Evolutionary conservation across 108 stramenopile species (phyloP), one percentile per base, ranked within the genome.

Genomic region (Nitzschia sp.): DNA sequence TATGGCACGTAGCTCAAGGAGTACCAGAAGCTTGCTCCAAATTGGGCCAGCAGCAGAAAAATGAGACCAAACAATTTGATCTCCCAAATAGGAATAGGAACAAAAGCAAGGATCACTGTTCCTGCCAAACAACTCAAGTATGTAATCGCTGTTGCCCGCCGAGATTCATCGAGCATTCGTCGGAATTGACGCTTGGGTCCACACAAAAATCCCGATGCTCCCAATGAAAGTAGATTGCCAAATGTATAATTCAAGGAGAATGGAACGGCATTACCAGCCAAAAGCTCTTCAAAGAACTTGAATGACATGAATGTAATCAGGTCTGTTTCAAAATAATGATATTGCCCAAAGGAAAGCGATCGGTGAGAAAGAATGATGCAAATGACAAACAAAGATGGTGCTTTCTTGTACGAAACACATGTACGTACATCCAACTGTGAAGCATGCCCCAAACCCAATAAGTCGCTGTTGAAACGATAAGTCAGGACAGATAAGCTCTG

Each of bases 301-400:
- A 94, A 91, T 14, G 86, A 88, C 69, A 84, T 76, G 73, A 91
- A 91, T 14, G 89, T 88, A 72, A 91, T 90, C 57, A 91, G 65
- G 62, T 90, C 78, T 83, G 53, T 8, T 25, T 15, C 6, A 60
- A 61, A 22, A 54, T 26, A 41, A 50, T 7, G 21, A 34, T 3
- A 34, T 21, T 20, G 38, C 29, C 15, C 6, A 34, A 24, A 59
- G 39, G 29, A 59, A 40, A 21, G 39, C 34, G 12, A 7, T 62
- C 2, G 12, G 53, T 43, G 55, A 40, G 58, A 17, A 34, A 22
- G n/a, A 59, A 5, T 10, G 12, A 38, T 19, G 29, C 22, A 10
- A 38, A 9, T 57, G n/a, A 9, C 37, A 10, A 46, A 17, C 10
- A 15, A 46, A 17, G 21, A 37, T 56, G 10, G 24, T 41, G 53